Conservation (phyloP, 345 rosid species). For the Eucalyptus paniculata region DNA sequence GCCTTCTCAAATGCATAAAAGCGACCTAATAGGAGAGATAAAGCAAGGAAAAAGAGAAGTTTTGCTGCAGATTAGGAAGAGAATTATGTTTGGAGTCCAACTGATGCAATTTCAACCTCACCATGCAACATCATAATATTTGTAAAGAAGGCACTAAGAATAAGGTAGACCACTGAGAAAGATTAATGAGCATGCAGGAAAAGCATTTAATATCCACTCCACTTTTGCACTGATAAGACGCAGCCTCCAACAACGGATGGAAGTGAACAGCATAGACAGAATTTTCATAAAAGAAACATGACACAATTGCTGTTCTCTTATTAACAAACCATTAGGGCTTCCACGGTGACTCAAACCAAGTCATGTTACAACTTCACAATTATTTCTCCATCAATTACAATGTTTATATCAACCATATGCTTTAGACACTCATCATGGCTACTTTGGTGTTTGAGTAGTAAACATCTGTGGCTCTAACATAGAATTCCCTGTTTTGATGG, state of each 20-base stretch:
- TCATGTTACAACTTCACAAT: neutral
- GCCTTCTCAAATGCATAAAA: conserved; percentile 88
- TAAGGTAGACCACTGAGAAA: neutral
- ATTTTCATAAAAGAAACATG: neutral
- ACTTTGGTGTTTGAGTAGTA: neutral
- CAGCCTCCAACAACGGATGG: neutral
- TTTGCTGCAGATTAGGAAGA: neutral
- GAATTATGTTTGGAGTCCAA: neutral
- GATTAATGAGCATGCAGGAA: neutral
- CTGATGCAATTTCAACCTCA: neutral
- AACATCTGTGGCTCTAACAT: neutral
- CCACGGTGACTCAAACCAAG: neutral
- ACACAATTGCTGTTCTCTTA: neutral
- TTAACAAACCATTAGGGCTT: neutral
- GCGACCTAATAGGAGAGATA: conserved; percentile 47
- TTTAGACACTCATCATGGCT: neutral
- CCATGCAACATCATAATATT: neutral
- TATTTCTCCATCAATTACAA: neutral
- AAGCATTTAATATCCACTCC: neutral
- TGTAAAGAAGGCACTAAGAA: neutral
- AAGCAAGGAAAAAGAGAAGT: neutral
- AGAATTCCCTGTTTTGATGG: neutral
- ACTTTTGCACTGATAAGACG: neutral
- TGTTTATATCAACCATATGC: neutral
- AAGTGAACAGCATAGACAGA: neutral